These are phyloP conservation scores for Alternaria angustiovoidea DNA, from an alignment of 2,329 filamentous ascomycete genomes.

Conservation along the genomic window DNA sequence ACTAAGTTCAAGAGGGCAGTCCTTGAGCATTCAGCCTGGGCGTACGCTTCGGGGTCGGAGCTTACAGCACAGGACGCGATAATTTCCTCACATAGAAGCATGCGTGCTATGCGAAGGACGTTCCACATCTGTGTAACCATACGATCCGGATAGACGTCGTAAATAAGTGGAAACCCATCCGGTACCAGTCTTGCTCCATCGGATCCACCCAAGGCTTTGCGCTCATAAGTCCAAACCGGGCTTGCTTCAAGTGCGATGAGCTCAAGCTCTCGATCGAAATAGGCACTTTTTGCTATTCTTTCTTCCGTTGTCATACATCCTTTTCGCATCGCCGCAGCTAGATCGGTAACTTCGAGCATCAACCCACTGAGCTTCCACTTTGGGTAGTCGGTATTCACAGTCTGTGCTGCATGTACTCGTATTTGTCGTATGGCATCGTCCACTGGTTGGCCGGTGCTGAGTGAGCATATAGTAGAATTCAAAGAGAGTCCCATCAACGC, in stretches of 20 bases:
- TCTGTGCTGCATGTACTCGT: constrained; percentile 30
- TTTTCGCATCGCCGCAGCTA: constrained; percentile 26
- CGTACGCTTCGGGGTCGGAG: background rate
- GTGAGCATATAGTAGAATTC: constrained; percentile 42
- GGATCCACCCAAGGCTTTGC: constrained; percentile 6
- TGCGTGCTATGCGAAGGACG: constrained; percentile 40
- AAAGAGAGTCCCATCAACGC: constrained; percentile 30
- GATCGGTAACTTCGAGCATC: constrained; percentile 36
- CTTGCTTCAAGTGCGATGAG: constrained; percentile 30
- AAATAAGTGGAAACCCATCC: constrained; percentile 24
- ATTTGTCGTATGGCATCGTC: constrained; percentile 31
- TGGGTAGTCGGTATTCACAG: constrained; percentile 33
- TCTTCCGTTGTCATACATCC: constrained; percentile 23
- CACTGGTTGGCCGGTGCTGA: constrained; percentile 31
- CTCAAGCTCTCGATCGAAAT: constrained; percentile 36
- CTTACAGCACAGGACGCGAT: constrained; percentile 12
- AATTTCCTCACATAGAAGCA: constrained; percentile 45
- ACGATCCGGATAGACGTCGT: constrained; percentile 41
- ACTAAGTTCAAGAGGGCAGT: constrained; percentile 32
- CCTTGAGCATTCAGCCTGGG: constrained; percentile 12
- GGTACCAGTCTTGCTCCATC: constrained; percentile 10
- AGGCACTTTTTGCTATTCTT: constrained; percentile 20
- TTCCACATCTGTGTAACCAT: constrained; percentile 45
- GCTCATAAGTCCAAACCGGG: constrained; percentile 23
- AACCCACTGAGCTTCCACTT: constrained; percentile 44